Percentiles rank a stretch among this genome's conserved stretches.
Conservation (phyloP, 2,329 filamentous ascomycete species). For the Colletotrichum navitas region DNA sequence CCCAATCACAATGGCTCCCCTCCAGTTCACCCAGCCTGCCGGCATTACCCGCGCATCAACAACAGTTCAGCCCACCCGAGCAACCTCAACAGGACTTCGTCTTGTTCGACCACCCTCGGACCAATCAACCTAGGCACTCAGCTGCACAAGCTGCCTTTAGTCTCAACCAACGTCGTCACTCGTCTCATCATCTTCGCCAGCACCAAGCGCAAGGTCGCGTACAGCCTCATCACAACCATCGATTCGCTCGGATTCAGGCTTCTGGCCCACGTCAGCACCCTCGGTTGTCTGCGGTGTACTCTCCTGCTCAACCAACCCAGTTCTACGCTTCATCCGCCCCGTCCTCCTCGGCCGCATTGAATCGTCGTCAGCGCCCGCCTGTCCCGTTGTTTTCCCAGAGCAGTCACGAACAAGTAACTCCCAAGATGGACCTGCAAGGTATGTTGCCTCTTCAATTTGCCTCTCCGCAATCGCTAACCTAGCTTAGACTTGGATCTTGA, state of each 20-base stretch:
- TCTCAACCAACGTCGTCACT: constrained; percentile 58
- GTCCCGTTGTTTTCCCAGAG: constrained; percentile 79
- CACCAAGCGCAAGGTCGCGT: constrained; percentile 56
- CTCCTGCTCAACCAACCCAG: constrained; percentile 59
- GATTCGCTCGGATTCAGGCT: constrained; percentile 71
- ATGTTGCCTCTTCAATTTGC: constrained; percentile 47
- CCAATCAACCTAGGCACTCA: constrained; percentile 57
- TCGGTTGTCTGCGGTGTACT: constrained; percentile 65
- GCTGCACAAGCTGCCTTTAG: constrained; percentile 50
- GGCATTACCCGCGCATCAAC: constrained; percentile 68
- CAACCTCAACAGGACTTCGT: constrained; percentile 78
- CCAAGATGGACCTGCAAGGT: constrained; percentile 71
- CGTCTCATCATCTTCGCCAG: constrained; percentile 59
- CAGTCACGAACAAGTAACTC: constrained; percentile 60
- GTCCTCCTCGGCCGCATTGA: constrained; percentile 69
- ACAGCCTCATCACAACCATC: constrained; percentile 63
- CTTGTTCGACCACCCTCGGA: constrained; percentile 73
- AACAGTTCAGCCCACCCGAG: constrained; percentile 60
- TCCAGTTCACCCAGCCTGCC: constrained; percentile 74
- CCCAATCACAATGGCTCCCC: constrained; percentile 84
- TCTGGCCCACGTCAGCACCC: constrained; percentile 62
- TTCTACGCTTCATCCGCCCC: constrained; percentile 78
- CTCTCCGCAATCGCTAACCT: constrained; percentile 18
- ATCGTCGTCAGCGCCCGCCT: constrained; percentile 69
- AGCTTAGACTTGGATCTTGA: constrained; percentile 61